phyloP scores from a whole-genome alignment of 2,329 filamentous ascomycete species.

The Colletotrichum tropicicola region DNA sequence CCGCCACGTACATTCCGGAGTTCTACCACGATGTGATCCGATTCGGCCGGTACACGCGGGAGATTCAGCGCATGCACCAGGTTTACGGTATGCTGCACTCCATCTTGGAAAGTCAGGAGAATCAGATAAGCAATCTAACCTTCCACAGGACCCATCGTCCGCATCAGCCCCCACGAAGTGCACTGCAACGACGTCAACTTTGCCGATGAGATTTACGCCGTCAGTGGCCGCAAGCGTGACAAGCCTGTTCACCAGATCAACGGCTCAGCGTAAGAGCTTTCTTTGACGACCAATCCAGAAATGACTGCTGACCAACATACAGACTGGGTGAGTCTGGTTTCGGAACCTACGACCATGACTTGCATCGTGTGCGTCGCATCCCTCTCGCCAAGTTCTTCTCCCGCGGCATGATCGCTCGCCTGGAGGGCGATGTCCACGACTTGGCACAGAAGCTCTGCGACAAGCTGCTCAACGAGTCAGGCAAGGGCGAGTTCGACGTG shows the following conservation, averaged over 20 bases:
- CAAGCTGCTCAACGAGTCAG: slow-evolving; percentile 38
- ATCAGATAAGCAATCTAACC: neutral
- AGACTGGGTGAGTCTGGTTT: slow-evolving; percentile 34
- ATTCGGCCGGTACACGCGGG: slow-evolving; percentile 43
- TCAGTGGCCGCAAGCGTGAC: slow-evolving; percentile 30
- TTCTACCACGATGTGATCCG: slow-evolving; percentile 47
- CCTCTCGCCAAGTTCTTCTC: slow-evolving; percentile 43
- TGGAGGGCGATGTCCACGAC: slow-evolving; percentile 39
- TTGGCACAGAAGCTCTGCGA: slow-evolving; percentile 38
- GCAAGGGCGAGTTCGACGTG: slow-evolving; percentile 40
- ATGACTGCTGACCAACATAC: slow-evolving; percentile 18
- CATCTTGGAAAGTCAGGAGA: neutral
- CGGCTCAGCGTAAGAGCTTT: slow-evolving; percentile 17
- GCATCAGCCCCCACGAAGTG: slow-evolving; percentile 49
- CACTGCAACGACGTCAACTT: slow-evolving; percentile 47
- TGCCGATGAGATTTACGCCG: slow-evolving; percentile 48
- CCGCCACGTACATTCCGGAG: slow-evolving; percentile 46
- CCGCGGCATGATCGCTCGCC: slow-evolving; percentile 37
- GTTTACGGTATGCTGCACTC: slow-evolving; percentile 47
- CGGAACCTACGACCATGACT: slow-evolving; percentile 36
- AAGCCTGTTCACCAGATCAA: slow-evolving; percentile 32
- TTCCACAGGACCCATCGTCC: slow-evolving; percentile 43
- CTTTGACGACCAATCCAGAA: too few relatives aligned
- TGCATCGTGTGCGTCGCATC: slow-evolving; percentile 37
- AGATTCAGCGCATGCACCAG: slow-evolving; percentile 47